Base-by-base conservation (phyloP, 2,329 filamentous ascomycete species). In the Fusarium nematophilum region DNA sequence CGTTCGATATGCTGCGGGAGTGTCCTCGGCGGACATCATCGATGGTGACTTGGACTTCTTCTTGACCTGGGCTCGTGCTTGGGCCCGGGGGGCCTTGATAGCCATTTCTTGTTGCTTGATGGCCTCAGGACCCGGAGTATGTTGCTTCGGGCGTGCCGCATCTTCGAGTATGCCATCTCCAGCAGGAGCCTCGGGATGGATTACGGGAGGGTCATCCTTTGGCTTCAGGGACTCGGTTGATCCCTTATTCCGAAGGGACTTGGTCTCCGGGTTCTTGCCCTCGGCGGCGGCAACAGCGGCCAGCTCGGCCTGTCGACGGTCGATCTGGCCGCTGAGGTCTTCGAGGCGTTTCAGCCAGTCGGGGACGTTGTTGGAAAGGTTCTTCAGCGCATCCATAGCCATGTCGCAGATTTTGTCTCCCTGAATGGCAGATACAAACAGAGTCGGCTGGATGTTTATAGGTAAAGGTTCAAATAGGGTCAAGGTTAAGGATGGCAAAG, bases 291-390 rank as follows among this genome's bases (percentile, higher is more conserved):
- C 75, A 51, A 84, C 70, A 53, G 78, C 78, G 29, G 85, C 86
- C 51, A 89, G 78, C 68, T 88, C 85, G 44, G 78, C 74, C 75
- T 89, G 86, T 54, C 86, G 85, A 67, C 83, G 78, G 54, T 85
- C 81, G 54, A 89, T 86, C 71, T 89, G 82, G 55, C 79, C 78
- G 67, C 80, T 86, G 53, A 89, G 79, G 45, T 87, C 82, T 57
- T 87, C 83, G 38, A 89, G 79, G 17, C 83, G 81, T 53, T 76
- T 76, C 30, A 84, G 75, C 86, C 86, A 89, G 70, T 83, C 80
- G 13, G 86, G 86, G 34, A 87, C 79, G 56, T 86, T 84, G 61
- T 72, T 77, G 48, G 78, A 77, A 30, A 89, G 77, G 54, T 81
- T 81, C 48, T 76, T 81, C 49, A 89, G 74, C 23, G 85, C 82